Evolutionary conservation across 345 rosid species (phyloP).

Genomic region (Eutrema heterophyllum): DNA sequence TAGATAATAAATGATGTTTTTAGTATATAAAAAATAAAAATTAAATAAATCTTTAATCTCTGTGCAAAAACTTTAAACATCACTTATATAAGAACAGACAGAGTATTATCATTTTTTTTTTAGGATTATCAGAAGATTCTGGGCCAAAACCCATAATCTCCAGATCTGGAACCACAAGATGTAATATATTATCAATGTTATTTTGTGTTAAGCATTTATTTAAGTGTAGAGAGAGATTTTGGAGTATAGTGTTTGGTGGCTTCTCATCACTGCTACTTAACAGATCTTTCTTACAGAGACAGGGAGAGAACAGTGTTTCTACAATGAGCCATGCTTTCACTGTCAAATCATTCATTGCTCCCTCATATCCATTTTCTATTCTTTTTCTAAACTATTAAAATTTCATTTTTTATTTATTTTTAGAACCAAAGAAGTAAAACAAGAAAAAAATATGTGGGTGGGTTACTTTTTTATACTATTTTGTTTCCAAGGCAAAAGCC

Average conservation of each 20-base stretch:
- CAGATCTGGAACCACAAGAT: too few relatives aligned
- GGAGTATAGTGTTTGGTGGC: slow-evolving; percentile 38
- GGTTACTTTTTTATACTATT: slow-evolving; percentile 13
- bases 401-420: neutral
- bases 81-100: too few relatives aligned
- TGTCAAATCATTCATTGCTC: slow-evolving; percentile 32
- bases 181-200: neutral
- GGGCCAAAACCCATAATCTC: too few relatives aligned
- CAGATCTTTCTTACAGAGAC: slow-evolving; percentile 36
- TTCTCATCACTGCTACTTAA: slow-evolving; percentile 36
- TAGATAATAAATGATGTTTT: too few relatives aligned
- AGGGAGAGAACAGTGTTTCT: slow-evolving; percentile 35
- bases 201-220: slow-evolving; percentile 23
- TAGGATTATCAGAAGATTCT: too few relatives aligned
- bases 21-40: too few relatives aligned
- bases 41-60: too few relatives aligned
- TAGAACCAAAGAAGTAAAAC: neutral
- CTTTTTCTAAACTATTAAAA: neutral
- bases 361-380: slow-evolving; percentile 14
- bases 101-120: too few relatives aligned
- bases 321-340: slow-evolving; percentile 39
- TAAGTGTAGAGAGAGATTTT: slow-evolving; percentile 29
- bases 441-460: slow-evolving; percentile 5
- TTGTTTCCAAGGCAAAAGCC: slow-evolving; percentile 20
- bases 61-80: too few relatives aligned